These are phyloP conservation scores for Beauveria pseudobassiana DNA, from an alignment of 2,329 filamentous ascomycete genomes.

Conservation along the genomic window DNA sequence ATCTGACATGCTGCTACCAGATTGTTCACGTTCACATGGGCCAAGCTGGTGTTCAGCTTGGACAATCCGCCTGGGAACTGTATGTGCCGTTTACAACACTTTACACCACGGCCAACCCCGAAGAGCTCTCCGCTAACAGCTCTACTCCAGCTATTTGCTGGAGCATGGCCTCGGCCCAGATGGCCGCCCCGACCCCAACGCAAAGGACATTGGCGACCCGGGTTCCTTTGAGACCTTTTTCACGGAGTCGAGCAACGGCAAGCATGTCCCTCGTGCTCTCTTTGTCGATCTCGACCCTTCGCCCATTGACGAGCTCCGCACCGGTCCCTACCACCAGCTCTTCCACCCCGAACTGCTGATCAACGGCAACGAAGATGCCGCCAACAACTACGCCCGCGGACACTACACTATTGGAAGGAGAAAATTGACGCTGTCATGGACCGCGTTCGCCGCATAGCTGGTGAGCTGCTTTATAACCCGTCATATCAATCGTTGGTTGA, in stretches of 20 bases:
- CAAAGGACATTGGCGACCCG: constrained; percentile 50
- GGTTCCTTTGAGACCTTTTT: constrained; percentile 69
- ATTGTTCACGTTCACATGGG: constrained; percentile 58
- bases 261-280: constrained; percentile 65
- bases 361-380: constrained; percentile 69
- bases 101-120: constrained; percentile 6
- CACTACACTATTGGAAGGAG: constrained; percentile 74
- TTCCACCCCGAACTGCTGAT: constrained; percentile 67
- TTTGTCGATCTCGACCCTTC: constrained; percentile 68
- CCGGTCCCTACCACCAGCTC: constrained; percentile 57
- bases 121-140: not conserved
- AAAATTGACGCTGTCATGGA: constrained; percentile 66
- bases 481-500: not conserved
- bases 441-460: constrained; percentile 60
- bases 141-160: constrained; percentile 56
- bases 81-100: constrained; percentile 35
- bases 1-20: constrained; percentile 27
- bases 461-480: constrained; percentile 32
- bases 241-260: constrained; percentile 62
- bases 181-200: constrained; percentile 55
- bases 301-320: constrained; percentile 67
- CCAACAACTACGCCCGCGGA: constrained; percentile 71
- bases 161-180: constrained; percentile 63
- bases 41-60: constrained; percentile 67
- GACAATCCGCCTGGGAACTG: constrained; percentile 71